A percentile compares a stretch with the other conserved stretches of the same genome.
phyloP scores from a whole-genome alignment of 2,329 filamentous ascomycete species.

The Lachnellula arida region DNA sequence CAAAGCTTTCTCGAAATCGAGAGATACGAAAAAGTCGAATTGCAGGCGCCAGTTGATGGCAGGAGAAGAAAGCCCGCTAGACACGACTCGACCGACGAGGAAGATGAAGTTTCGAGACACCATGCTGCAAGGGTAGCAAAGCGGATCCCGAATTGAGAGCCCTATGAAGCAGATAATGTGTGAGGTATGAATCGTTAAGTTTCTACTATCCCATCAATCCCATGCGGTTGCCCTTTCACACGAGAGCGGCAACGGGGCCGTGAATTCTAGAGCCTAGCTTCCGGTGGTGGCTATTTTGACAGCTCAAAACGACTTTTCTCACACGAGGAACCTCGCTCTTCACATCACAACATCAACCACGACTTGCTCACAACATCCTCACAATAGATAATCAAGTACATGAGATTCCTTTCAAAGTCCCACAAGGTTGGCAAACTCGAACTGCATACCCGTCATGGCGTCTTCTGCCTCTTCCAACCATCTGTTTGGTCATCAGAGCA shows the following conservation, averaged over 20 bases:
- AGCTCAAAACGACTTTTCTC: too few relatives aligned
- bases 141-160: neutral
- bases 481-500: neutral
- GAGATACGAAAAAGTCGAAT: neutral
- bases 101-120: neutral
- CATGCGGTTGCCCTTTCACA: neutral
- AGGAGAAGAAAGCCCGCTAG: neutral
- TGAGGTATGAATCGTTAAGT: neutral
- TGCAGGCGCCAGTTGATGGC: neutral
- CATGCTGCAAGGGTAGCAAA: neutral
- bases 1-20: neutral
- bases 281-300: neutral
- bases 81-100: neutral
- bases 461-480: too few relatives aligned
- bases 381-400: too few relatives aligned
- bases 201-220: neutral
- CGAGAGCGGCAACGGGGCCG: neutral
- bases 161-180: neutral
- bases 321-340: too few relatives aligned
- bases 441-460: too few relatives aligned
- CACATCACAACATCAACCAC: too few relatives aligned
- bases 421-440: too few relatives aligned
- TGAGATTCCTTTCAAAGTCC: too few relatives aligned
- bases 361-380: too few relatives aligned
- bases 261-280: neutral